Conservation (phyloP, 2,329 filamentous ascomycete species). For the Pseudogymnoascus sp. region DNA sequence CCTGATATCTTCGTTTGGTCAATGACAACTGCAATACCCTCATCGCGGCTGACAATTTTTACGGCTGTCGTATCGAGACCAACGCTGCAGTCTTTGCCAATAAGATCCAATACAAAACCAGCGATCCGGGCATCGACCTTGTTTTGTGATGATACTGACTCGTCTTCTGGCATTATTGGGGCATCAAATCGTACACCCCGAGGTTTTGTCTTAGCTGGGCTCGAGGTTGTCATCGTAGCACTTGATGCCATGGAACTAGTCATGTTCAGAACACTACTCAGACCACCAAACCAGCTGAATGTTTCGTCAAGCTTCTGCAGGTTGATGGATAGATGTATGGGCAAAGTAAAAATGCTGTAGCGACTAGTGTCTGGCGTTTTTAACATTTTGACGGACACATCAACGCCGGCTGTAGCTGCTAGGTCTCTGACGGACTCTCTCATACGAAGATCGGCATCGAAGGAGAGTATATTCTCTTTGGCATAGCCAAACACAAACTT, state of each 20-base stretch:
- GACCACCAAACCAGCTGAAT: conserved; percentile 78
- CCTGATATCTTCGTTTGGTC: conserved; percentile 69
- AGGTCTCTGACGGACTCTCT: conserved; percentile 52
- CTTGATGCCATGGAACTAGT: conserved; percentile 76
- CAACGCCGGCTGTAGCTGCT: conserved; percentile 49
- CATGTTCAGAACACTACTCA: conserved; percentile 85
- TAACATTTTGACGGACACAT: conserved; percentile 47
- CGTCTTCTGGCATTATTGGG: conserved; percentile 26
- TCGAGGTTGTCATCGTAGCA: conserved; percentile 42
- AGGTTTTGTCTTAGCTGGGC: conserved; percentile 35
- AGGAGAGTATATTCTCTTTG: conserved; percentile 55
- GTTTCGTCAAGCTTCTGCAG: conserved; percentile 77
- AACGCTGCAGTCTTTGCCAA: conserved; percentile 69
- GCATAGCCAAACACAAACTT: conserved; percentile 57
- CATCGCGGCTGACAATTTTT: conserved; percentile 69
- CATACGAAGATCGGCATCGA: conserved; percentile 51
- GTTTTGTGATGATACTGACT: conserved; percentile 25
- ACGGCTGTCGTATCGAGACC: conserved; percentile 71
- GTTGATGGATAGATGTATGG: conserved; percentile 69
- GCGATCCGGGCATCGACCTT: conserved; percentile 74
- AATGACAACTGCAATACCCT: conserved; percentile 65
- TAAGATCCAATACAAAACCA: conserved; percentile 67
- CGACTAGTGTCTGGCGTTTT: conserved; percentile 39
- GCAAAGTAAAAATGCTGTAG: conserved; percentile 66
- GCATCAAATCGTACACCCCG: conserved; percentile 54